Conservation (phyloP, 2,329 filamentous ascomycete genomes). For the Pseudonectria buxi region DNA sequence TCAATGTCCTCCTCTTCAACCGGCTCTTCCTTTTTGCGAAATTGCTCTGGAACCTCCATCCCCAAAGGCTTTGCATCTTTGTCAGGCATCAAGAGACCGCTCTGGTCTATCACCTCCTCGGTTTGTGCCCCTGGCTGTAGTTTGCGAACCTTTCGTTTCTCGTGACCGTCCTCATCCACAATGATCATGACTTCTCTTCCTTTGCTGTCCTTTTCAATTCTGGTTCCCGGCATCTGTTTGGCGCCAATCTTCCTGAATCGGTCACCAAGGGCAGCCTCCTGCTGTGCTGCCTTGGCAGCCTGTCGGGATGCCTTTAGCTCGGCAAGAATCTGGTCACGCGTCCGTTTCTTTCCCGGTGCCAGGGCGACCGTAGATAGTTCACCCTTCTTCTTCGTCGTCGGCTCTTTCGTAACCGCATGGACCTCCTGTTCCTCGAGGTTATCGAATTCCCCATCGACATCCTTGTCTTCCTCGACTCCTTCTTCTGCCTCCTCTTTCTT, state of each 20-base stretch:
- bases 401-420: slow-evolving; percentile 44
- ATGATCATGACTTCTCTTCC: slow-evolving; percentile 60
- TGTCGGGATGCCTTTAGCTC: slow-evolving; percentile 58
- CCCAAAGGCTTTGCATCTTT: slow-evolving; percentile 52
- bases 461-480: slow-evolving; percentile 27
- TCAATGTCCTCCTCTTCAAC: slow-evolving; percentile 51
- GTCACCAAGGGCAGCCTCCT: slow-evolving; percentile 46
- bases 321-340: slow-evolving; percentile 59
- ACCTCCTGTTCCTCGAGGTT: slow-evolving; percentile 49
- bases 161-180: slow-evolving; percentile 58
- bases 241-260: slow-evolving; percentile 60
- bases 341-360: slow-evolving; percentile 53
- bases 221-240: slow-evolving; percentile 45
- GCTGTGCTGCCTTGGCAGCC: slow-evolving; percentile 47
- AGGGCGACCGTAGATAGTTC: slow-evolving; percentile 48
- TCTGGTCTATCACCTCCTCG: slow-evolving; percentile 29
- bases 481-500: slow-evolving; percentile 21
- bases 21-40: slow-evolving; percentile 39
- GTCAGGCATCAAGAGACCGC: slow-evolving; percentile 45
- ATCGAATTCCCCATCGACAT: slow-evolving; percentile 61
- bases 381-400: slow-evolving; percentile 51
- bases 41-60: slow-evolving; percentile 59
- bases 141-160: slow-evolving; percentile 58
- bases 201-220: slow-evolving; percentile 54
- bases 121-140: slow-evolving; percentile 34